Conservation (phyloP, 208 protist genomes). For the Trypanosoma platydactyli region DNA sequence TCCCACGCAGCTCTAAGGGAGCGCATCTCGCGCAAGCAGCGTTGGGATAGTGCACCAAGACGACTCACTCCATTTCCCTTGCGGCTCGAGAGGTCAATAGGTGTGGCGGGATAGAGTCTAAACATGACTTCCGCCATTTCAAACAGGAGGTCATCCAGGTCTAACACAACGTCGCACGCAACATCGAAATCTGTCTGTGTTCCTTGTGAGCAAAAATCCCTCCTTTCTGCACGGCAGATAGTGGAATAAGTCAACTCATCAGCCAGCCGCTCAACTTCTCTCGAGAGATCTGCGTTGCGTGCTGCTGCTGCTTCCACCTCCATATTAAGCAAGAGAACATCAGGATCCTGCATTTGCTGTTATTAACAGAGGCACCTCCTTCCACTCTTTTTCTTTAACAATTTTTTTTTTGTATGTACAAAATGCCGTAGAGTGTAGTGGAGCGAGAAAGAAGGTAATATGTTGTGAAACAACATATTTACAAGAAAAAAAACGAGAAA, state of each 20-base stretch:
- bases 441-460: no score
- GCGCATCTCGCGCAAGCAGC: conserved; percentile 27
- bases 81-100: conserved; percentile 29
- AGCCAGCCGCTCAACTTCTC: conserved; percentile 38
- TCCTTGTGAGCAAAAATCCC: conserved; percentile 3
- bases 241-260: conserved; percentile 29
- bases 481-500: no score
- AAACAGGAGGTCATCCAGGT: conserved; percentile 44
- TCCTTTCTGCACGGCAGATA: not conserved
- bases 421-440: not conserved
- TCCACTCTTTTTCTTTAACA: conserved; percentile 1
- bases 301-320: conserved; percentile 76
- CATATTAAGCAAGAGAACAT: conserved; percentile 50
- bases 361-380: not conserved
- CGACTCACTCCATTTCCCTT: not conserved
- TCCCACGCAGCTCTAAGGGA: conserved; percentile 23
- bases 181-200: conserved; percentile 24
- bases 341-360: conserved; percentile 33
- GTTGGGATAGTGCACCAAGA: conserved; percentile 19
- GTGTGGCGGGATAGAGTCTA: conserved; percentile 27
- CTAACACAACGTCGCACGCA: conserved; percentile 16
- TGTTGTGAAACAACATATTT: no score
- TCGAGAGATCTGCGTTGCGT: conserved; percentile 65
- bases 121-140: conserved; percentile 37
- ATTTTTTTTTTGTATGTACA: not conserved